Conservation (phyloP, 345 rosid species). For the Euphorbia lathyris region DNA sequence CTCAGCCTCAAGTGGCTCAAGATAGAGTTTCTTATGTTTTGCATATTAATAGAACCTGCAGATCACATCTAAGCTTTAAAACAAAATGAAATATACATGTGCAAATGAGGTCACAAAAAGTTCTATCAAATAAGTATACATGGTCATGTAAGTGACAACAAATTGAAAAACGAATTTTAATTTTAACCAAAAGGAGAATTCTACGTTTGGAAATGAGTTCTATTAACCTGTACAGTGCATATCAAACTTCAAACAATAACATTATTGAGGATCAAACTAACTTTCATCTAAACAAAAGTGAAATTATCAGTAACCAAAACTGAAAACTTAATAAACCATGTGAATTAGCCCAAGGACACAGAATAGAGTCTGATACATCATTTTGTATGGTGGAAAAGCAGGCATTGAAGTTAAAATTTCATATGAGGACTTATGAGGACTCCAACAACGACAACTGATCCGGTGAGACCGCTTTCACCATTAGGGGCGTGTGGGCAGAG, state of each 20-base stretch:
- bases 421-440: too few relatives aligned
- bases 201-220: background rate
- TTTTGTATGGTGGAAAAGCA: too few relatives aligned
- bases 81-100: background rate
- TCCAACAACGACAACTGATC: too few relatives aligned
- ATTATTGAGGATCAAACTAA: too few relatives aligned
- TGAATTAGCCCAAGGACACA: too few relatives aligned
- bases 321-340: too few relatives aligned
- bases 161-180: background rate
- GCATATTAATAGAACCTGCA: constrained; percentile 33
- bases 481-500: too few relatives aligned
- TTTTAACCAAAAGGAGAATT: background rate
- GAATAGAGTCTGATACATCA: too few relatives aligned
- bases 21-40: constrained; percentile 36
- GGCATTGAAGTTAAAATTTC: too few relatives aligned
- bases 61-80: background rate
- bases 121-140: background rate
- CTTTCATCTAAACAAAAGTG: too few relatives aligned
- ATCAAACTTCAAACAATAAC: background rate
- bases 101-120: background rate
- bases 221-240: background rate
- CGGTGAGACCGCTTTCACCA: too few relatives aligned
- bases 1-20: constrained; percentile 49
- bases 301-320: too few relatives aligned
- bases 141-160: background rate